Evolutionary conservation across 2,329 filamentous ascomycete genomes (phyloP).

Genomic region (Neocucurbitaria cava): DNA sequence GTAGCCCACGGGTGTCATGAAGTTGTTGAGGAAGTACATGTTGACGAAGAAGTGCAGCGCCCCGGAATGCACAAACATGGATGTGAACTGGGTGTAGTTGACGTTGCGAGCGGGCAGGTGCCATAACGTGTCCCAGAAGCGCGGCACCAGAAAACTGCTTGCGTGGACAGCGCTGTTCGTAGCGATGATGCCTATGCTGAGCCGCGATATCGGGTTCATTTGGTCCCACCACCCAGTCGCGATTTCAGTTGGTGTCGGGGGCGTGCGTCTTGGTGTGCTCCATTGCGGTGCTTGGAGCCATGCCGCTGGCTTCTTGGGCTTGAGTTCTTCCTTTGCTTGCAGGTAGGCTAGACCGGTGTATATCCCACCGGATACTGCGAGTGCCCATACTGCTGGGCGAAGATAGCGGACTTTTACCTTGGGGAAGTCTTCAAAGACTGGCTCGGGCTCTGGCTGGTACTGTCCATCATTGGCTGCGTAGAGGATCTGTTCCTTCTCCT

Average conservation of each 20-base stretch:
- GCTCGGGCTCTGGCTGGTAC: neutral
- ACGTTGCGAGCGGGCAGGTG: conserved; percentile 38
- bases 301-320: conserved; percentile 16
- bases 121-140: conserved; percentile 36
- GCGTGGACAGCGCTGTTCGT: conserved; percentile 38
- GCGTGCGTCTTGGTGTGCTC: conserved; percentile 15
- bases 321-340: conserved; percentile 35
- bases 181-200: conserved; percentile 38
- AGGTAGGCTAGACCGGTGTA: conserved; percentile 37
- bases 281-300: conserved; percentile 29
- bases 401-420: conserved; percentile 31
- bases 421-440: conserved; percentile 7
- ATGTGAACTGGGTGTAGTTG: conserved; percentile 41
- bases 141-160: conserved; percentile 27
- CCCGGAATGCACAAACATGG: conserved; percentile 35
- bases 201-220: conserved; percentile 34
- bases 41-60: conserved; percentile 34
- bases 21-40: conserved; percentile 41
- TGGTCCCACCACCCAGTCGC: conserved; percentile 31
- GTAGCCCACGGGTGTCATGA: conserved; percentile 38
- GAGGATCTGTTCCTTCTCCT: conserved; percentile 10
- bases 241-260: conserved; percentile 37
- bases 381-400: conserved; percentile 38
- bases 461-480: neutral
- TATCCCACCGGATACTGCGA: conserved; percentile 36